Conservation (phyloP, 371 early-diverging fungal genomes). For the Amoeboaphelidium occidentale region DNA sequence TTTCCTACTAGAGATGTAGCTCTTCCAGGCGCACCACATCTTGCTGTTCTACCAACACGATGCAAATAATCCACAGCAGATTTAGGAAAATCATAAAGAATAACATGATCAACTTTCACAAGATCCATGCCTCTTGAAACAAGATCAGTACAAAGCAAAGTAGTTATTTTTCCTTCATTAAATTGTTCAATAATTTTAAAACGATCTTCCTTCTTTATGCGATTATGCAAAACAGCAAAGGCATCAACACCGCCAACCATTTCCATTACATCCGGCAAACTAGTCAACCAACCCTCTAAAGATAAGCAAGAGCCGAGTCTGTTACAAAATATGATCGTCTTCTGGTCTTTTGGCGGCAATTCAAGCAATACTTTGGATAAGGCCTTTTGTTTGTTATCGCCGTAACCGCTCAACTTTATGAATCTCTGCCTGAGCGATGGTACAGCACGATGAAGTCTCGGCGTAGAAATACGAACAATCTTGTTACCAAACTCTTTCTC, state of each 20-base stretch:
- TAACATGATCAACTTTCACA: constrained; percentile 66
- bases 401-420: constrained; percentile 23
- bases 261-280: not conserved
- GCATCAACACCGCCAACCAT: not conserved
- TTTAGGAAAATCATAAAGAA: constrained; percentile 83
- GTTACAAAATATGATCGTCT: constrained; percentile 67
- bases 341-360: constrained; percentile 11
- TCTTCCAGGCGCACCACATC: not conserved
- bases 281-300: constrained; percentile 12
- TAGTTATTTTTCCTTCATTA: constrained; percentile 3
- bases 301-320: constrained; percentile 33
- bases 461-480: constrained; percentile 44
- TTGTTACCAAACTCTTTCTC: constrained; percentile 15
- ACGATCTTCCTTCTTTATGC: constrained; percentile 3
- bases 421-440: constrained; percentile 49
- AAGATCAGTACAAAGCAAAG: constrained; percentile 74
- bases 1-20: not conserved
- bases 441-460: constrained; percentile 49
- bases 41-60: constrained; percentile 14
- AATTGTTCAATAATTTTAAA: constrained; percentile 9
- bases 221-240: not conserved
- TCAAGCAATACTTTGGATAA: constrained; percentile 40
- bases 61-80: constrained; percentile 43
- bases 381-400: constrained; percentile 6
- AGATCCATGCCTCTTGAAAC: constrained; percentile 84